Evolutionary conservation across 345 rosid genomes (phyloP).

Genomic region (Ceriops zippeliana): DNA sequence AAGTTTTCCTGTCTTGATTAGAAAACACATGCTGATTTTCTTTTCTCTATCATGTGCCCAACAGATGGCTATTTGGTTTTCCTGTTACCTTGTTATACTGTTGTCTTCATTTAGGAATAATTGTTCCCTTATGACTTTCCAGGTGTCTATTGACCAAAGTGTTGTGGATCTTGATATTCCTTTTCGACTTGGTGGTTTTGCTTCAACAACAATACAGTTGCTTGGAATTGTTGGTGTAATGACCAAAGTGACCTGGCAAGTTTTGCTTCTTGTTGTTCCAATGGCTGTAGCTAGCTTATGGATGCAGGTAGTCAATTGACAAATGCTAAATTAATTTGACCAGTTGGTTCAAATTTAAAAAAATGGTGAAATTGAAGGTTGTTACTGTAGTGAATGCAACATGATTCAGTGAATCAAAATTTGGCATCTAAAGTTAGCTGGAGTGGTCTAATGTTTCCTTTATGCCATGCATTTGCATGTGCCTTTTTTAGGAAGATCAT

Average conservation of each 20-base stretch:
- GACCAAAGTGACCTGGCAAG: constrained; percentile 98
- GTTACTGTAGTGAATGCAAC: constrained; percentile 2
- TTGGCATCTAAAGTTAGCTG: neutral
- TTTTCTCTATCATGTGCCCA: neutral
- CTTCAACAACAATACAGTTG: constrained; percentile 98
- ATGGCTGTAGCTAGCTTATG: constrained; percentile 98
- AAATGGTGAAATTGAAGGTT: constrained; percentile 11
- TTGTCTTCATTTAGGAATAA: neutral
- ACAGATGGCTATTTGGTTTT: neutral
- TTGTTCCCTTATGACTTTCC: constrained; percentile 19
- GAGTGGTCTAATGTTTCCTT: neutral
- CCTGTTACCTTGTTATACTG: neutral
- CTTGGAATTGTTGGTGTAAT: constrained; percentile 92
- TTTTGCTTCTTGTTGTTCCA: constrained; percentile 90
- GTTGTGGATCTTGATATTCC: constrained; percentile 99
- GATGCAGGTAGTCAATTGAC: constrained; percentile 73
- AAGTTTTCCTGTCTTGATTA: constrained; percentile 27
- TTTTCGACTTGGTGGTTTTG: constrained; percentile 98
- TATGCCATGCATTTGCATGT: neutral
- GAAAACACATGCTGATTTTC: constrained; percentile 4
- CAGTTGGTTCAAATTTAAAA: constrained; percentile 5
- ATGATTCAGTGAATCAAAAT: neutral
- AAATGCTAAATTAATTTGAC: neutral
- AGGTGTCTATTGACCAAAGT: constrained; percentile 99
- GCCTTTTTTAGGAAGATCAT: neutral